A percentile compares a stretch with the other conserved stretches of the same genome.
phyloP scores from a whole-genome alignment of 768 basidiomycete genomes.

The Lactarius akahatsu region DNA sequence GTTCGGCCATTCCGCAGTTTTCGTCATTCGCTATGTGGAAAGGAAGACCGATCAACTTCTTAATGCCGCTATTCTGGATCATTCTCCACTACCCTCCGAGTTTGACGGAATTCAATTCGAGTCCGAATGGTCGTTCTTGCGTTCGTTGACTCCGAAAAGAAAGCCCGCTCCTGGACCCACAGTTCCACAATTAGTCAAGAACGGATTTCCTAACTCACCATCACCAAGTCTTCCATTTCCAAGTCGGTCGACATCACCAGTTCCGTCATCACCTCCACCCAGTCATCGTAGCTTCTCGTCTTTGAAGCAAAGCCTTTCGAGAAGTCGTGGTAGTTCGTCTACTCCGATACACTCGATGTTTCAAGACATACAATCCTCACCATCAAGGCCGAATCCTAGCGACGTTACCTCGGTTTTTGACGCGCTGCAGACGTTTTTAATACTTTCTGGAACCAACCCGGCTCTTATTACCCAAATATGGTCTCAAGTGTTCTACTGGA shows the following conservation, averaged over 20 bases:
- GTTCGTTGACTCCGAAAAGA: conserved; percentile 67
- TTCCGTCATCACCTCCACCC: conserved; percentile 36
- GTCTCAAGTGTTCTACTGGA: conserved; percentile 99
- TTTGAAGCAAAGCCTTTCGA: conserved; percentile 62
- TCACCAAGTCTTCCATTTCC: conserved; percentile 48
- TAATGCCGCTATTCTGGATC: conserved; percentile 80
- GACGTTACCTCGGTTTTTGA: conserved; percentile 80
- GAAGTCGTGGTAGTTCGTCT: conserved; percentile 47
- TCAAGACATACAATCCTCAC: conserved; percentile 43
- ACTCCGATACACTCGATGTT: conserved; percentile 53
- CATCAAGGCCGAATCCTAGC: conserved; percentile 40
- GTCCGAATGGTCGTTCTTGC: conserved; percentile 90
- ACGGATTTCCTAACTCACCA: conserved; percentile 48
- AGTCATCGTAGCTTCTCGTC: conserved; percentile 55
- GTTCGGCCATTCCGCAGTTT: conserved; percentile 53
- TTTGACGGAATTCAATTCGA: conserved; percentile 88
- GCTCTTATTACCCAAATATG: conserved; percentile 85
- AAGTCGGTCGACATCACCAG: conserved; percentile 46
- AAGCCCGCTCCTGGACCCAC: conserved; percentile 43
- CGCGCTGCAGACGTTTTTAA: conserved; percentile 78
- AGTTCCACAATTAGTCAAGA: conserved; percentile 37
- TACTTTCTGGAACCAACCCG: conserved; percentile 88
- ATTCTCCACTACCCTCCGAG: conserved; percentile 71
- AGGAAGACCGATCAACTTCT: conserved; percentile 83
- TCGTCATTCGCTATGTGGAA: conserved; percentile 92